Conservation (phyloP, 345 rosid species). For the Hypericum perforatum region DNA sequence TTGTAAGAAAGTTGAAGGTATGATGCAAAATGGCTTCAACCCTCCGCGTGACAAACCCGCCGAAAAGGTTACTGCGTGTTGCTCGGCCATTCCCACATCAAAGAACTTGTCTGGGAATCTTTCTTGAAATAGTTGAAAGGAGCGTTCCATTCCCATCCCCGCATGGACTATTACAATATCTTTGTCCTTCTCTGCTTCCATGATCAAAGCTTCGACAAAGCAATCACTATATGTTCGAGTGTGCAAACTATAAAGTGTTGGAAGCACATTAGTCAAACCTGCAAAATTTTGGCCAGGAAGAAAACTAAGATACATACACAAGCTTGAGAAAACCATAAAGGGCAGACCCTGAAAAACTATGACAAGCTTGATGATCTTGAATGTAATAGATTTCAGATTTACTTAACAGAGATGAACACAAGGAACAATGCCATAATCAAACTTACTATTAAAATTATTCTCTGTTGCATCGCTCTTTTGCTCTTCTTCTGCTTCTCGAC, state of each 20-base stretch:
- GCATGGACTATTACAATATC: slow-evolving; percentile 76
- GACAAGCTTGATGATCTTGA: too few relatives aligned
- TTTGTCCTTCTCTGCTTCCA: slow-evolving; percentile 78
- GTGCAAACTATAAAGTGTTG: slow-evolving; percentile 13
- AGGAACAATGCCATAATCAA: slow-evolving; percentile 3
- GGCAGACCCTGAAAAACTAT: too few relatives aligned
- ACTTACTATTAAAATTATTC: slow-evolving; percentile 33
- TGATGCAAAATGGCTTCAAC: slow-evolving; percentile 84
- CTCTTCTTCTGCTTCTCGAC: slow-evolving; percentile 20
- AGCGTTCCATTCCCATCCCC: slow-evolving; percentile 68
- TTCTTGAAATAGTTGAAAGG: slow-evolving; percentile 52
- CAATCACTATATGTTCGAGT: slow-evolving; percentile 70
- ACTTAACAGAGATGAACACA: too few relatives aligned
- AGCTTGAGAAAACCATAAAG: not conserved
- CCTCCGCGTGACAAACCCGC: slow-evolving; percentile 91
- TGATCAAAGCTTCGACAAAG: slow-evolving; percentile 65
- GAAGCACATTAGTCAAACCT: slow-evolving; percentile 25
- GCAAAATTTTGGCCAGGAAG: slow-evolving; percentile 7
- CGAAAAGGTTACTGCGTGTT: slow-evolving; percentile 94
- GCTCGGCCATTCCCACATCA: slow-evolving; percentile 92
- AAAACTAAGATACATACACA: not conserved
- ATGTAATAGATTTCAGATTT: too few relatives aligned
- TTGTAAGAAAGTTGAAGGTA: slow-evolving; percentile 80
- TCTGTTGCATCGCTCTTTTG: slow-evolving; percentile 21
- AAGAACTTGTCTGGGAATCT: slow-evolving; percentile 66